Base-by-base conservation (phyloP, 768 basidiomycete species). In the Tylopilus sp. region DNA sequence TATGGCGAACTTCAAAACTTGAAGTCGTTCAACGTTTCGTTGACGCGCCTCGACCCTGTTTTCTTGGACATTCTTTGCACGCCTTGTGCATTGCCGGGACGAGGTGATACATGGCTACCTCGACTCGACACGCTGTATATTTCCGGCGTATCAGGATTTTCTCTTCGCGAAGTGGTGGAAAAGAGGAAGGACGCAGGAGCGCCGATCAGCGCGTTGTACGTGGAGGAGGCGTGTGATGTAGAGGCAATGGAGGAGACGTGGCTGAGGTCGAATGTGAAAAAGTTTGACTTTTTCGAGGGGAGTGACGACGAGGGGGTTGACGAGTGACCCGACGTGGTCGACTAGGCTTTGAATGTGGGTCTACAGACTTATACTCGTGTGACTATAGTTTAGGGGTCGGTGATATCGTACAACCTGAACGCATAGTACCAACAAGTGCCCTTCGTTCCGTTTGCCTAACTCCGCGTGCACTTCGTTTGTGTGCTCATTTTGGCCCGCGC, bases 221-320 rank as follows among this genome's bases (percentile, higher is more conserved):
- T 85, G 68, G 74, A 79, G 36, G 61, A 74, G 47, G 63, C 71
- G 0, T 78, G 79, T 44, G 63, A 68, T 1, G 36, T 86, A n/a
- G 57, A 64, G 0, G 45, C 57, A 1, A 67, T 69, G 21, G 77
- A 82, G 11, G 71, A 73, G 54, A 62, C 61, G 36, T 87, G 84
- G 85, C 59, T 87, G 35, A 70, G 64, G 45, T 64, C 64, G 6
- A 71, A 85, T 56, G 44, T 82, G 45, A 75, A 80, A 51, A 68
- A 68, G 28, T 73, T 47, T 13, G 78, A 79, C 11, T 77, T 72
- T 54, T 86, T 83, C 53, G 82, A 81, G 51, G 74, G 79, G 30
- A 82, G 81, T 40, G 74, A 75, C 41, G 73, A 75, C 26, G 83
- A 71, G 6, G 66, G 67, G 6, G 9, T 39, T 3, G 51, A 55